Evolutionary conservation across 306 rosid genomes (phyloP).

Genomic region (Malus orientalis): DNA sequence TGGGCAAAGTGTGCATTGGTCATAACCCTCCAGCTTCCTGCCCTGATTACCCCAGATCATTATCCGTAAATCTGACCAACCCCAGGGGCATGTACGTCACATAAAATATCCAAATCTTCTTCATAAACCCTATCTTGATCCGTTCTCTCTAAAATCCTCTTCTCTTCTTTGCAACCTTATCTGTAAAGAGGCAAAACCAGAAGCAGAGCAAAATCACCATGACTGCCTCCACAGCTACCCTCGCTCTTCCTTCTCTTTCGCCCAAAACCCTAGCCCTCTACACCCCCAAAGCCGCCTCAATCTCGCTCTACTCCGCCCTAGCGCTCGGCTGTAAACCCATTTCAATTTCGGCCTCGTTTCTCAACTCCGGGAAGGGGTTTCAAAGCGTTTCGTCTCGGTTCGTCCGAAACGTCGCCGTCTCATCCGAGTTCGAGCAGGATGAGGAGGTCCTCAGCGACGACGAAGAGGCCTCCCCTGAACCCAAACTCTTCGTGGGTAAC

Average conservation of each 20-base stretch:
- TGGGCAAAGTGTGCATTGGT: background rate
- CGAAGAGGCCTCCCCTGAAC: conserved; percentile 35
- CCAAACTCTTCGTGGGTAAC: conserved; percentile 75
- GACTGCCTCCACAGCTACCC: conserved; percentile 63
- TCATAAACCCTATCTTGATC: background rate
- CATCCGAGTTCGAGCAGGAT: conserved; percentile 69
- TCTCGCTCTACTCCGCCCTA: conserved; percentile 21
- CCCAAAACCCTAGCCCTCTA: conserved; percentile 30
- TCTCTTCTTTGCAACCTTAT: conserved; percentile 30
- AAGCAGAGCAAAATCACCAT: conserved; percentile 29
- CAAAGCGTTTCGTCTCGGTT: conserved; percentile 31
- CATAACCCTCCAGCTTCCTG: background rate
- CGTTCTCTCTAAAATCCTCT: conserved; percentile 7
- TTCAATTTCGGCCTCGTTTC: conserved; percentile 45
- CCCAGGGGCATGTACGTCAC: background rate
- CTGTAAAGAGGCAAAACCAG: conserved; percentile 8
- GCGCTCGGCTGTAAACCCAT: conserved; percentile 24
- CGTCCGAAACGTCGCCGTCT: conserved; percentile 43
- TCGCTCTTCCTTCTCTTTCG: conserved; percentile 44
- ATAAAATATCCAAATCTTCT: background rate
- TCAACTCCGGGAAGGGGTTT: conserved; percentile 14
- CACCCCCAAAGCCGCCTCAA: conserved; percentile 16
- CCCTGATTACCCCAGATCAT: background rate
- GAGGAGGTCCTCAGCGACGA: conserved; percentile 39
- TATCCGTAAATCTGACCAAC: background rate